phyloP scores from a whole-genome alignment of 2,329 filamentous ascomycete genomes.

The Calonectria pauciramosa region DNA sequence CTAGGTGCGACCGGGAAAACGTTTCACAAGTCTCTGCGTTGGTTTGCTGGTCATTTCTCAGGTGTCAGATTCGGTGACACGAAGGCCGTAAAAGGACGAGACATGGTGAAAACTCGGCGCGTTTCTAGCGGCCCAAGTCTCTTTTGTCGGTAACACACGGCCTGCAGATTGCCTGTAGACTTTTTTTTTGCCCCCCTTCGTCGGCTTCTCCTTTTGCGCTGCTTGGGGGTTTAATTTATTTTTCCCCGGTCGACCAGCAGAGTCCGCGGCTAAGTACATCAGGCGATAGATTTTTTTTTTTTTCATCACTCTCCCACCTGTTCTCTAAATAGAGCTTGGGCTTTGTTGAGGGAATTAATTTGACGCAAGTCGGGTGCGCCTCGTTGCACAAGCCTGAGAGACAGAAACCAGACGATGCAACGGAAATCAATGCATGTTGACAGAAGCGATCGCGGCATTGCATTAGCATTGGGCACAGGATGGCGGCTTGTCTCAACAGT shows the following conservation, averaged over 20 bases:
- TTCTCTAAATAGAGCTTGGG: not conserved
- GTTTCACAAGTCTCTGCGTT: slow-evolving; percentile 31
- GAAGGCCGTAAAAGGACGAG: slow-evolving; percentile 7
- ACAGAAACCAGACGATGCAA: slow-evolving; percentile 15
- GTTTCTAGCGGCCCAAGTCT: slow-evolving; percentile 10
- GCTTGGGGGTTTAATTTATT: not conserved
- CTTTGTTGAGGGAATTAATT: slow-evolving; percentile 23
- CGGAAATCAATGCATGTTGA: slow-evolving; percentile 17
- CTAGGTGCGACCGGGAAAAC: slow-evolving; percentile 34
- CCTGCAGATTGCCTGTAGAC: slow-evolving; percentile 1
- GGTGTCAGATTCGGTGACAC: slow-evolving; percentile 22
- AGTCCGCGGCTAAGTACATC: not conserved
- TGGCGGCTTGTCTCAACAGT: slow-evolving; percentile 27
- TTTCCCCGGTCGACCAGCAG: not conserved
- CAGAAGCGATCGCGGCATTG: slow-evolving; percentile 15
- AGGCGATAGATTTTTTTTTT: not conserved
- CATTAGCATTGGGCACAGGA: slow-evolving; percentile 15
- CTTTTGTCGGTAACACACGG: slow-evolving; percentile 8
- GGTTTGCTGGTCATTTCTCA: slow-evolving; percentile 23
- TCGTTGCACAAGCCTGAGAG: slow-evolving; percentile 11
- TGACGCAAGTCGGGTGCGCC: slow-evolving; percentile 11
- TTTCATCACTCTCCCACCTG: no score
- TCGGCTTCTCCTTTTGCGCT: not conserved
- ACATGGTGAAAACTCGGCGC: slow-evolving; percentile 19
- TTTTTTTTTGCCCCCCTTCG: not conserved